Percentiles rank a stretch among this genome's conserved stretches.
phyloP scores from a whole-genome alignment of 441 rosid genomes.

The Syzygium malaccense region DNA sequence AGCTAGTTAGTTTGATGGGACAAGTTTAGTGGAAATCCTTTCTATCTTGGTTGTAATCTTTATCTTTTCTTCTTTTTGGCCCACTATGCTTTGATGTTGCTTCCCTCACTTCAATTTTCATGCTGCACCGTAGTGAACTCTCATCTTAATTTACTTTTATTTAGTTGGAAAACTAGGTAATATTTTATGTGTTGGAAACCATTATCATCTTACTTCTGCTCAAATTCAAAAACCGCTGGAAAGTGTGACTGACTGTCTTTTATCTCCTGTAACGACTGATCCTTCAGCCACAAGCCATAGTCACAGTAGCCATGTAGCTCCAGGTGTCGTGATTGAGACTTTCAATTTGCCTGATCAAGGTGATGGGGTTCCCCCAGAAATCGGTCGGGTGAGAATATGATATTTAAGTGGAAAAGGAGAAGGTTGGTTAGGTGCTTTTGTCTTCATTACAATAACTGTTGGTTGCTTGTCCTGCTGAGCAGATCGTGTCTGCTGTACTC shows the following conservation, averaged over 20 bases:
- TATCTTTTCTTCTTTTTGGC: not conserved
- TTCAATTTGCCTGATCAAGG: constrained; percentile 64
- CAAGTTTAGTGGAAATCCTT: not conserved
- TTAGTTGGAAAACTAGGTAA: not conserved
- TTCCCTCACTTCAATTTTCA: not conserved
- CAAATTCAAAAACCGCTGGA: not conserved
- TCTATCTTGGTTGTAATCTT: not conserved
- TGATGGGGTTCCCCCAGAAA: constrained; percentile 66
- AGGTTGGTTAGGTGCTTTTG: not conserved
- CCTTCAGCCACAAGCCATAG: constrained; percentile 30
- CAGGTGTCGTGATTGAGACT: constrained; percentile 64
- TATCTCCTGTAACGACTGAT: constrained; percentile 23
- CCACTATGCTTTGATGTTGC: not conserved
- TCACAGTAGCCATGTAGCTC: constrained; percentile 25
- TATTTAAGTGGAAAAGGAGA: not conserved
- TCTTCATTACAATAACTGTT: not conserved
- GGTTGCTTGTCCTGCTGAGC: constrained; percentile 10
- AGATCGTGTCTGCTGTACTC: constrained; percentile 74
- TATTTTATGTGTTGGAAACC: not conserved
- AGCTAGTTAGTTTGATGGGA: not conserved
- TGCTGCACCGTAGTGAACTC: not conserved
- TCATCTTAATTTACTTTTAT: not conserved
- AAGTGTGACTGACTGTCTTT: not conserved
- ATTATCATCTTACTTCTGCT: not conserved
- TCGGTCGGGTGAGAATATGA: constrained; percentile 44